A percentile compares a stretch with the other conserved stretches of the same genome.
Evolutionary conservation across 2,329 filamentous ascomycete genomes (phyloP).

Genomic region (Chalara sp.): DNA sequence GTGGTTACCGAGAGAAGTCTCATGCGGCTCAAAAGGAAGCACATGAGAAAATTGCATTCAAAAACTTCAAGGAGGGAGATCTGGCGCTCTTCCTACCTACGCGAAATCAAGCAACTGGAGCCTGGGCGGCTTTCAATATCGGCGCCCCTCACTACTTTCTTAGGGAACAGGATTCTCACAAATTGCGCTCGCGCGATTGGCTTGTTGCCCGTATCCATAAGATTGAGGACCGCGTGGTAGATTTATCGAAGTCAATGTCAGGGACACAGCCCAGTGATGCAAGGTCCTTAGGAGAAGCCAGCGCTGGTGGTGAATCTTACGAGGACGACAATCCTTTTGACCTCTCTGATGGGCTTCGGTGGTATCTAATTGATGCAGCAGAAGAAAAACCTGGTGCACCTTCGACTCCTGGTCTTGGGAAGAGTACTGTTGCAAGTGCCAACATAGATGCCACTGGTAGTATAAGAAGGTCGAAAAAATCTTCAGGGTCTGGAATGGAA

Average conservation of each 20-base stretch:
- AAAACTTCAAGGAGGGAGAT: constrained; percentile 93
- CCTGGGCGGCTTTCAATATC: constrained; percentile 98
- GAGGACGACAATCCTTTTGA: constrained; percentile 98
- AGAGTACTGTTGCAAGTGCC: constrained; percentile 83
- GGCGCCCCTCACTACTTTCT: constrained; percentile 96
- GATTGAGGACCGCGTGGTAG: constrained; percentile 88
- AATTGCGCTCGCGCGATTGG: constrained; percentile 82
- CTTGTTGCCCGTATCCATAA: constrained; percentile 89
- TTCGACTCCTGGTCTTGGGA: constrained; percentile 84
- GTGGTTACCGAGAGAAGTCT: constrained; percentile 80
- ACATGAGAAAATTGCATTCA: constrained; percentile 93
- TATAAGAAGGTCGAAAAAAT: constrained; percentile 39
- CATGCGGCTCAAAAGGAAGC: constrained; percentile 75
- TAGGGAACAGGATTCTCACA: constrained; percentile 84
- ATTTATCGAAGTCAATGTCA: constrained; percentile 70
- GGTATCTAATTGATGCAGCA: constrained; percentile 90
- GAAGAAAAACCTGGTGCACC: constrained; percentile 92
- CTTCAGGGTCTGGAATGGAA: constrained; percentile 46
- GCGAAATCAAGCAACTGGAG: constrained; percentile 85
- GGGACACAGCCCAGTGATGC: constrained; percentile 28
- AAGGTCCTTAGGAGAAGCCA: constrained; percentile 40
- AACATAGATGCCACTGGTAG: constrained; percentile 81
- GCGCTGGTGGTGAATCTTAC: constrained; percentile 46
- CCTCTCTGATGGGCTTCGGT: constrained; percentile 85
- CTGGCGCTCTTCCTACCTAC: constrained; percentile 91